Evolutionary conservation across 2,329 filamentous ascomycete genomes (phyloP).

Genomic region (Leptographium galeiforme): DNA sequence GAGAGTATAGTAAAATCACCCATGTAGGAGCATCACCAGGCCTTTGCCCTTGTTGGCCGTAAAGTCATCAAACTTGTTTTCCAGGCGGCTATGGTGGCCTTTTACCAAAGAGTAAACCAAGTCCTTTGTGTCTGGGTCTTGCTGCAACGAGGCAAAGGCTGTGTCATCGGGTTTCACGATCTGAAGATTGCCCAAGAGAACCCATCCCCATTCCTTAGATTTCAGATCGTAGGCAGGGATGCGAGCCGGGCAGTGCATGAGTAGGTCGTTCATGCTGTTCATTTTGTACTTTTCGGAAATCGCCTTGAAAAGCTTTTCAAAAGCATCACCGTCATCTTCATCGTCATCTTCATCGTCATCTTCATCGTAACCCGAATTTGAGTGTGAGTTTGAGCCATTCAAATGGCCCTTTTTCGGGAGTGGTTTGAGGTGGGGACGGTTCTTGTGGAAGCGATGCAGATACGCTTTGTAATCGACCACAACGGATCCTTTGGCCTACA

Average conservation of each 20-base stretch:
- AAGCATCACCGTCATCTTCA: background rate
- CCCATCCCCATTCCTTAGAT: background rate
- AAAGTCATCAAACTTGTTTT: background rate
- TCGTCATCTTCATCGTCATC: no score
- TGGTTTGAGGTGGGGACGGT: background rate
- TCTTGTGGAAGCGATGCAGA: background rate
- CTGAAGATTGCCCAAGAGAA: background rate
- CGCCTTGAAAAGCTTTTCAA: background rate
- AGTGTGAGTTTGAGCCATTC: background rate
- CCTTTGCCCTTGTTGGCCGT: background rate
- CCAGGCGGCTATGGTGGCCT: background rate
- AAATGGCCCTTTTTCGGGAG: background rate
- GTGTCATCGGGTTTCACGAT: no score
- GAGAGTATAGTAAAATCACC: background rate
- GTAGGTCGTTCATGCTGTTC: background rate
- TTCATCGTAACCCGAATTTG: background rate
- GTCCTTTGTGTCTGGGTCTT: background rate
- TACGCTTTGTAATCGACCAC: background rate
- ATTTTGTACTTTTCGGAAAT: background rate
- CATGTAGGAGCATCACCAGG: background rate
- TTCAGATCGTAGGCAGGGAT: background rate
- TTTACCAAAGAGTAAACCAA: background rate
- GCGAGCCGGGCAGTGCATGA: background rate
- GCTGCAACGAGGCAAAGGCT: background rate
- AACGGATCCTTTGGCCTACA: background rate